phyloP scores from a whole-genome alignment of 1,139 yeast genomes.

The Candida pseudoviswanathii region DNA sequence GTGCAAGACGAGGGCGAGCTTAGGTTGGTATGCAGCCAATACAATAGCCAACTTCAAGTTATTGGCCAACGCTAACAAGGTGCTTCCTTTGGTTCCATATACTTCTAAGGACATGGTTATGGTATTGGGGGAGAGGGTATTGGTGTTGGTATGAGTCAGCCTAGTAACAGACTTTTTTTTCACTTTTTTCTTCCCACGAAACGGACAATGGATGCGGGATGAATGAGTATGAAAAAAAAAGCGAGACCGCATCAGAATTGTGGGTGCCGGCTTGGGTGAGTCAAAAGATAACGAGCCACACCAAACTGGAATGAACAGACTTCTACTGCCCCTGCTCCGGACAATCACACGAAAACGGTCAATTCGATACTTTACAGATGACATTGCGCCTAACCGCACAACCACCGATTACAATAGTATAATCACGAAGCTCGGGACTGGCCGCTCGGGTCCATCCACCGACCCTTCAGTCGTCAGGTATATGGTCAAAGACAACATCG shows the following conservation, averaged over 20 bases:
- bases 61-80: slow-evolving; percentile 45
- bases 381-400: no score
- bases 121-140: neutral
- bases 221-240: slow-evolving; percentile 9
- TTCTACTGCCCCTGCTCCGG: no score
- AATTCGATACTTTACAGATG: no score
- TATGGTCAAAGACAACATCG: slow-evolving; percentile 71
- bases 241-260: no score
- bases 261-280: no score
- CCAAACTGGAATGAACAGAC: no score
- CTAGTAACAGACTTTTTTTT: neutral
- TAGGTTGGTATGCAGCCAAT: slow-evolving; percentile 36
- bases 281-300: no score
- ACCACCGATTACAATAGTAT: no score
- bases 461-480: slow-evolving; percentile 17
- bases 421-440: no score
- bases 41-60: slow-evolving; percentile 67
- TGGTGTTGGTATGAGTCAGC: slow-evolving; percentile 9
- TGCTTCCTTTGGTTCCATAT: slow-evolving; percentile 44
- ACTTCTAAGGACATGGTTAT: slow-evolving; percentile 28
- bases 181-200: neutral
- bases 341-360: no score
- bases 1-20: slow-evolving; percentile 28
- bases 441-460: neutral
- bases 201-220: neutral